Evolutionary conservation across 768 basidiomycete species (phyloP).

Genomic region (Suillus discolor): DNA sequence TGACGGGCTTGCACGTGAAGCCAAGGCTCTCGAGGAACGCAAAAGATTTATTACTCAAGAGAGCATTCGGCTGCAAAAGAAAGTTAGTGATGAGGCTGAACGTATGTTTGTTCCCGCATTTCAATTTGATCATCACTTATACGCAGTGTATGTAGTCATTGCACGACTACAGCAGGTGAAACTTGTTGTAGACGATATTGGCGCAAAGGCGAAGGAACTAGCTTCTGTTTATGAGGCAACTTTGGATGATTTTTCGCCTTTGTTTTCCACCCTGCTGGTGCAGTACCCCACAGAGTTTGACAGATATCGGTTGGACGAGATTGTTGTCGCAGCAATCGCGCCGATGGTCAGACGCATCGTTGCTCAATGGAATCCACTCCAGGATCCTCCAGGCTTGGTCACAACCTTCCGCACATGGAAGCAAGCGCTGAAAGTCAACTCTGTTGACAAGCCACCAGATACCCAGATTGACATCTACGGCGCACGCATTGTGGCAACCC

Average conservation of each 20-base stretch:
- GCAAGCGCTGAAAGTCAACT: slow-evolving; percentile 62
- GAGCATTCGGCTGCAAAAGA: slow-evolving; percentile 67
- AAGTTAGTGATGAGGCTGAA: slow-evolving; percentile 75
- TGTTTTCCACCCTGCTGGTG: slow-evolving; percentile 70
- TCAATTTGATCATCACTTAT: slow-evolving; percentile 9
- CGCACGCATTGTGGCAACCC: slow-evolving; percentile 35
- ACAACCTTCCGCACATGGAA: slow-evolving; percentile 73
- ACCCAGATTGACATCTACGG: slow-evolving; percentile 62
- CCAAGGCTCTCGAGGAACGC: slow-evolving; percentile 77
- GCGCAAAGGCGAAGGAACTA: slow-evolving; percentile 61
- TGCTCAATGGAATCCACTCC: slow-evolving; percentile 80
- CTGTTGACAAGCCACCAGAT: slow-evolving; percentile 42
- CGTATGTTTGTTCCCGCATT: slow-evolving; percentile 44
- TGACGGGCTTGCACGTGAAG: slow-evolving; percentile 89
- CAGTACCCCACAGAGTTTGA: slow-evolving; percentile 78
- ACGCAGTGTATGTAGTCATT: slow-evolving; percentile 57
- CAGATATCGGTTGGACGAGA: slow-evolving; percentile 80
- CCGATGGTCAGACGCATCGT: slow-evolving; percentile 77
- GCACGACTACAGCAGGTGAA: slow-evolving; percentile 77
- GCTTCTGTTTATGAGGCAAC: slow-evolving; percentile 69
- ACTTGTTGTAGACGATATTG: slow-evolving; percentile 73
- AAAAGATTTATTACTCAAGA: slow-evolving; percentile 74
- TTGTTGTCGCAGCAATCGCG: slow-evolving; percentile 89
- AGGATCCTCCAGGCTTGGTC: slow-evolving; percentile 67
- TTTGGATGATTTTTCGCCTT: slow-evolving; percentile 70